A percentile compares a stretch with the other conserved stretches of the same genome.
These are phyloP conservation scores for Phytophthora cryptogea DNA, from an alignment of 352 stramenopile species.

Conservation along the genomic window DNA sequence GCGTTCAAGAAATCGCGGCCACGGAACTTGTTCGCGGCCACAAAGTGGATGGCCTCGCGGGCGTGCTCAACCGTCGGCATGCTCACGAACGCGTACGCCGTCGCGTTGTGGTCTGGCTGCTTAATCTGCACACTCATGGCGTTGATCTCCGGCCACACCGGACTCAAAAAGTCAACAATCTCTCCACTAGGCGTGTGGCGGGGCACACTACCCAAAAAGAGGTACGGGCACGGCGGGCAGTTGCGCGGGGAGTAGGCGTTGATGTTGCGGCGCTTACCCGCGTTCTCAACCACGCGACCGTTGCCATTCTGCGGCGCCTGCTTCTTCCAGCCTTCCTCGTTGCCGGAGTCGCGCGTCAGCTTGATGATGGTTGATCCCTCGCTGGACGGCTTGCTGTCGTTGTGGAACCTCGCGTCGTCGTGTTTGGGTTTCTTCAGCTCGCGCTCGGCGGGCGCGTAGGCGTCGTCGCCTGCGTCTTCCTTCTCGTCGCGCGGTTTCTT, in stretches of 20 bases:
- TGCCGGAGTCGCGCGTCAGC: conserved; percentile 26
- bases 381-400: conserved; percentile 3
- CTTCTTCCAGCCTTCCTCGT: conserved; percentile 24
- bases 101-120: conserved; percentile 37
- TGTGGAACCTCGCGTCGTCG: conserved; percentile 12
- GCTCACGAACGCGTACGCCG: conserved; percentile 72
- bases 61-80: conserved; percentile 57
- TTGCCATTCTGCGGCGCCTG: conserved; percentile 7
- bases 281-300: conserved; percentile 25
- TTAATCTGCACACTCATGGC: conserved; percentile 64
- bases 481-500: conserved; percentile 35
- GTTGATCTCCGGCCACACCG: conserved; percentile 54
- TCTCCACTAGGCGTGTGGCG: conserved; percentile 41
- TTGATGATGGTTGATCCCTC: conserved; percentile 30
- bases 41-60: conserved; percentile 56
- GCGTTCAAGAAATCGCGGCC: conserved; percentile 51
- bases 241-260: conserved; percentile 31
- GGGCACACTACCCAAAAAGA: conserved; percentile 77
- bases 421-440: conserved; percentile 38
- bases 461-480: conserved; percentile 6
- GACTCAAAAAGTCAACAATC: conserved; percentile 55
- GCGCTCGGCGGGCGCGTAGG: conserved; percentile 17
- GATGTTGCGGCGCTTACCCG: conserved; percentile 27
- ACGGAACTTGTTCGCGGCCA: conserved; percentile 42
- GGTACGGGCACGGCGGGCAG: conserved; percentile 68